These are phyloP conservation scores for Aegilops sharonensis DNA, from an alignment of 176 grass and related monocot species.

Conservation along the genomic window DNA sequence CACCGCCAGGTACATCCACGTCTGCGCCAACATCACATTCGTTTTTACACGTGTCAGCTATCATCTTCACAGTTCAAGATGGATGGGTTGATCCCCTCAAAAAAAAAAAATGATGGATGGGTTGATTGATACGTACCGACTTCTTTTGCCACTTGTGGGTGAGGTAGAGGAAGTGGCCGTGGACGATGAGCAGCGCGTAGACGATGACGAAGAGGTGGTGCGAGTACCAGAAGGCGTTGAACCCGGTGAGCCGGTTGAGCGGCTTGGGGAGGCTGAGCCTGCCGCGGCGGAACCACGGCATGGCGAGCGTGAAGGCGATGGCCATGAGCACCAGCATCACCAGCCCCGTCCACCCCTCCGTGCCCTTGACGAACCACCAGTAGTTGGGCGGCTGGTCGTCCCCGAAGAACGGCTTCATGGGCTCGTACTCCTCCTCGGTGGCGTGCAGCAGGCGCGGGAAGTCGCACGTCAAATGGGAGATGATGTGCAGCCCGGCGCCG, in stretches of 20 bases:
- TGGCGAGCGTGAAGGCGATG: constrained; percentile 69
- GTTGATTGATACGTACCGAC: constrained; percentile 29
- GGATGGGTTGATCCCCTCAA: too few species aligned
- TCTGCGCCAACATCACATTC: neutral
- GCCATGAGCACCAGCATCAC: constrained; percentile 75
- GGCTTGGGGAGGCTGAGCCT: constrained; percentile 27
- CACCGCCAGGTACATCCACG: constrained; percentile 93
- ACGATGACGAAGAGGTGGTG: constrained; percentile 90
- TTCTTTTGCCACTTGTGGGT: constrained; percentile 72
- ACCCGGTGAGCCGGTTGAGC: constrained; percentile 61
- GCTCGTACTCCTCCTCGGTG: constrained; percentile 47
- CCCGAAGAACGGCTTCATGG: constrained; percentile 62
- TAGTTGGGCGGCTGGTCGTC: constrained; percentile 48
- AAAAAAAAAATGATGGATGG: too few species aligned
- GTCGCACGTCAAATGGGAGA: constrained; percentile 81
- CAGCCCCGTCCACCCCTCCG: constrained; percentile 83
- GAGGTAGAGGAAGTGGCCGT: constrained; percentile 71
- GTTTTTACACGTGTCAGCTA: too few species aligned
- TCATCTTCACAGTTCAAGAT: too few species aligned
- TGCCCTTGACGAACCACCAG: constrained; percentile 95
- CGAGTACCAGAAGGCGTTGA: constrained; percentile 99
- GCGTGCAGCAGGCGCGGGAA: constrained; percentile 78
- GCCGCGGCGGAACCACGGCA: constrained; percentile 72
- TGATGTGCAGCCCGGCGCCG: constrained; percentile 53
- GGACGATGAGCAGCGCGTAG: constrained; percentile 80